Percentiles rank a stretch among this genome's conserved stretches.
Conservation (phyloP, 1,284 basidiomycete species). For the Schizophyllum amplum region DNA sequence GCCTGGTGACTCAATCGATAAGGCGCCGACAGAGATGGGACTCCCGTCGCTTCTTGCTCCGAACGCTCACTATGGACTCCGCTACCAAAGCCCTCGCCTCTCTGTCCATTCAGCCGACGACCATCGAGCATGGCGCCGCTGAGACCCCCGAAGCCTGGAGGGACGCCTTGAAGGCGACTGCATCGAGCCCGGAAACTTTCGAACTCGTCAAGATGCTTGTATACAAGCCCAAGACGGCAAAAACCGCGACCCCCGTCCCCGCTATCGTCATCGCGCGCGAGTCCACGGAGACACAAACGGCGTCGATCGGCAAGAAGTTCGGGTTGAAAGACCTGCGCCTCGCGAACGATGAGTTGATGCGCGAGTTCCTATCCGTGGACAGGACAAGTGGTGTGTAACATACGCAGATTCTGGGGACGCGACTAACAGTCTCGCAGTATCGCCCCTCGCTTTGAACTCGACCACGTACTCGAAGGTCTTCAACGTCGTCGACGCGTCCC, state of each 20-base stretch:
- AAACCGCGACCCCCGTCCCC: conserved; percentile 77
- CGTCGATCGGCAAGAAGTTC: conserved; percentile 73
- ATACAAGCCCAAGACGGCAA: conserved; percentile 89
- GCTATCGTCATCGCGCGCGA: conserved; percentile 85
- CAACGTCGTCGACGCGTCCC: conserved; percentile 72
- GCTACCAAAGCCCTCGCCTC: conserved; percentile 34
- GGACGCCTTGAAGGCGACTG: conserved; percentile 43
- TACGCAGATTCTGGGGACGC: background rate
- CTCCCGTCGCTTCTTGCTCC: background rate
- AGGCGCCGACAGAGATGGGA: background rate
- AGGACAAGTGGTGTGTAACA: conserved; percentile 76
- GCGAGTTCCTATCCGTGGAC: conserved; percentile 77
- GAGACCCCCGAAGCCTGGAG: conserved; percentile 65
- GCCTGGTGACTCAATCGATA: background rate
- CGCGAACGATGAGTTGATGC: conserved; percentile 83
- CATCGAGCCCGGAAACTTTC: conserved; percentile 47
- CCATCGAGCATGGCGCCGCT: conserved; percentile 45
- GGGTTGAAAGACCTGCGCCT: conserved; percentile 85
- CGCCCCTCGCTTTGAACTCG: conserved; percentile 65
- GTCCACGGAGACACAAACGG: conserved; percentile 72
- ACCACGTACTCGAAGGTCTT: conserved; percentile 71
- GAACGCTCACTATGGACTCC: conserved; percentile 22
- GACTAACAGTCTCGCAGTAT: conserved; percentile 44
- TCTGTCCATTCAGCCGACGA: conserved; percentile 47
- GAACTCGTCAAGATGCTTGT: conserved; percentile 78